Percentiles rank a stretch among this genome's conserved stretches.
Evolutionary conservation across 192 early-diverging fungal genomes (phyloP).

Genomic region (Ambispora gerdemannii): DNA sequence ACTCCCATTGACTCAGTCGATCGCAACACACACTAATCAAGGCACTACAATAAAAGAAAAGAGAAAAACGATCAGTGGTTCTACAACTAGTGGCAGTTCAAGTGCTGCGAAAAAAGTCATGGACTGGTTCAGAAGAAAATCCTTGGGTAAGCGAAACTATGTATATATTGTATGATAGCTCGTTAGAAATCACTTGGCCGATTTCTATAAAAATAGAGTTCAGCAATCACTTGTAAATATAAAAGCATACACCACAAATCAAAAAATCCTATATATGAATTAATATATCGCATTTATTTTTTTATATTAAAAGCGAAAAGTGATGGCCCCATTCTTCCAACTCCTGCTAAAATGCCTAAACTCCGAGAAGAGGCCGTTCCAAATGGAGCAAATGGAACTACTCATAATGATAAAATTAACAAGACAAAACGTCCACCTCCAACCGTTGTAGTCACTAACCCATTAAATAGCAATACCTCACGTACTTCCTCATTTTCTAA

Average conservation of each 20-base stretch:
- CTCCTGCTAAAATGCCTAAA: background rate
- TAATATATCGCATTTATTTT: background rate
- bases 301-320: slow-evolving; percentile 24
- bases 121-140: slow-evolving; percentile 70
- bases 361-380: background rate
- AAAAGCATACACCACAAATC: too few species aligned
- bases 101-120: slow-evolving; percentile 67
- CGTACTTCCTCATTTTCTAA: slow-evolving; percentile 24
- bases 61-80: slow-evolving; percentile 11
- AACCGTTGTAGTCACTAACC: background rate
- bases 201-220: too few species aligned
- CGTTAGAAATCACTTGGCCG: too few species aligned
- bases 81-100: slow-evolving; percentile 19
- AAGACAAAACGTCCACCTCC: slow-evolving; percentile 13
- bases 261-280: background rate
- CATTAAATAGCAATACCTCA: slow-evolving; percentile 29
- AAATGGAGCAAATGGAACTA: background rate
- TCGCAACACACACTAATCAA: background rate
- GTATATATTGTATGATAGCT: too few species aligned
- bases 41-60: slow-evolving; percentile 17
- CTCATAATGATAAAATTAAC: background rate
- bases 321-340: background rate
- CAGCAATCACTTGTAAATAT: too few species aligned
- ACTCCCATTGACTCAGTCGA: background rate
- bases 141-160: slow-evolving; percentile 38